Percentiles rank a stretch among this genome's conserved stretches.
Conservation (phyloP, 164 flowering plant genomes). For the Vitis labrusca region DNA sequence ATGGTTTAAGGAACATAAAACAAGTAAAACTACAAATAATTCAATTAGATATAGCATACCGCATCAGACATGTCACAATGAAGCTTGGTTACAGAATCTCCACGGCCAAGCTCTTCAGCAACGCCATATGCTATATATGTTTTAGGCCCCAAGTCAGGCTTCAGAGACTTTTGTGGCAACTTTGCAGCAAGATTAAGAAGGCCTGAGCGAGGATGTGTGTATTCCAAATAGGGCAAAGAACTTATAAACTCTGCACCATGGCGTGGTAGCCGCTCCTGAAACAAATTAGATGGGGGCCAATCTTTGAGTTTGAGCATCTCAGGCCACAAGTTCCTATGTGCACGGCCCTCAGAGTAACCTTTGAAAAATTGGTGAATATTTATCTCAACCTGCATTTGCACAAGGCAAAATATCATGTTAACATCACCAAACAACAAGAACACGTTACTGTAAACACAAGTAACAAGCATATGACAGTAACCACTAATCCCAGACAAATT, state of each 20-base stretch:
- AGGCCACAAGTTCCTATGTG: constrained; percentile 25
- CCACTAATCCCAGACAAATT: too few species aligned
- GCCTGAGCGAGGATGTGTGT: constrained; percentile 40
- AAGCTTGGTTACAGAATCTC: constrained; percentile 55
- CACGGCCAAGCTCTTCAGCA: constrained; percentile 36
- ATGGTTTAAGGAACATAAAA: too few species aligned
- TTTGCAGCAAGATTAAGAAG: constrained; percentile 41
- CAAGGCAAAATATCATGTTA: too few species aligned
- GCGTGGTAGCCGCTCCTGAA: constrained; percentile 41
- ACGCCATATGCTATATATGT: constrained; percentile 54
- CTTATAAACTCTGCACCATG: constrained; percentile 43
- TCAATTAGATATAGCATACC: constrained; percentile 19
- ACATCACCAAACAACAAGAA: too few species aligned
- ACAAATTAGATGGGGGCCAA: constrained; percentile 43
- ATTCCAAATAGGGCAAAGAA: constrained; percentile 47
- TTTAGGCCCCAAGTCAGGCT: constrained; percentile 55
- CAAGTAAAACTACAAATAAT: too few species aligned
- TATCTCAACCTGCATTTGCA: constrained; percentile 32
- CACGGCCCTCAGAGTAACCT: constrained; percentile 34
- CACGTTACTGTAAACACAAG: too few species aligned
- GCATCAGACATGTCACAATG: constrained; percentile 58
- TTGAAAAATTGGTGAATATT: constrained; percentile 39
- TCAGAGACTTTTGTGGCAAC: constrained; percentile 28
- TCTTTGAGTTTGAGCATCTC: constrained; percentile 47
- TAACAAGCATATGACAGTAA: too few species aligned